phyloP scores from a whole-genome alignment of 495 filamentous ascomycete species.

The Saxophila tyrrhenica region DNA sequence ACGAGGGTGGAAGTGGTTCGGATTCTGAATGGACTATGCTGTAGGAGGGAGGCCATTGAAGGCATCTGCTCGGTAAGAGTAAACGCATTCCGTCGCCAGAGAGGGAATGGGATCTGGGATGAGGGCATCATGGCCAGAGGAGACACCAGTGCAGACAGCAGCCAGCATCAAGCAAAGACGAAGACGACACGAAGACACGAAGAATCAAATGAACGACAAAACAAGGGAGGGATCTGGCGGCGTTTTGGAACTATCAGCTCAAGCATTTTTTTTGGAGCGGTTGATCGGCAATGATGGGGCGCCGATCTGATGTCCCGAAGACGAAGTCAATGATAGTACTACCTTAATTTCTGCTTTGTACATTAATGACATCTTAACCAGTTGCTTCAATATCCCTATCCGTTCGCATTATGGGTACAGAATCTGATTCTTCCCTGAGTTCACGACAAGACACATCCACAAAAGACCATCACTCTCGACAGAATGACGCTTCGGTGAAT shows the following conservation, averaged over 20 bases:
- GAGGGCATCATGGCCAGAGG: neutral
- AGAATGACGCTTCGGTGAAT: neutral
- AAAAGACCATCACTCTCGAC: too few species aligned
- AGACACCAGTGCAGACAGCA: neutral
- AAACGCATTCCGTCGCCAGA: too few species aligned
- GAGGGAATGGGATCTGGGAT: too few species aligned
- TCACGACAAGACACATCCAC: too few species aligned
- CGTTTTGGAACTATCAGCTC: neutral
- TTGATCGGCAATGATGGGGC: neutral
- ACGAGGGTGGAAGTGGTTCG: neutral
- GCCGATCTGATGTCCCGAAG: too few species aligned
- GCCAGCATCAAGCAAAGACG: neutral
- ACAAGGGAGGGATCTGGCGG: too few species aligned
- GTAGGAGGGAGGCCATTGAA: neutral
- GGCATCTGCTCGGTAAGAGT: too few species aligned
- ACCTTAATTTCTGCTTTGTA: neutral
- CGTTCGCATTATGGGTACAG: too few species aligned
- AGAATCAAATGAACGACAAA: too few species aligned
- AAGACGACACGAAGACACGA: neutral
- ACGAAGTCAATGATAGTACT: too few species aligned
- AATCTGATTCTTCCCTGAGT: too few species aligned
- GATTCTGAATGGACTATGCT: slow-evolving; percentile 9
- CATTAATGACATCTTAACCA: neutral
- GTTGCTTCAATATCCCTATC: too few species aligned
- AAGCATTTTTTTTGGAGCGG: neutral